phyloP scores from a whole-genome alignment of 1,284 basidiomycete species.

The Cutaneotrichosporon cyanovorans region DNA sequence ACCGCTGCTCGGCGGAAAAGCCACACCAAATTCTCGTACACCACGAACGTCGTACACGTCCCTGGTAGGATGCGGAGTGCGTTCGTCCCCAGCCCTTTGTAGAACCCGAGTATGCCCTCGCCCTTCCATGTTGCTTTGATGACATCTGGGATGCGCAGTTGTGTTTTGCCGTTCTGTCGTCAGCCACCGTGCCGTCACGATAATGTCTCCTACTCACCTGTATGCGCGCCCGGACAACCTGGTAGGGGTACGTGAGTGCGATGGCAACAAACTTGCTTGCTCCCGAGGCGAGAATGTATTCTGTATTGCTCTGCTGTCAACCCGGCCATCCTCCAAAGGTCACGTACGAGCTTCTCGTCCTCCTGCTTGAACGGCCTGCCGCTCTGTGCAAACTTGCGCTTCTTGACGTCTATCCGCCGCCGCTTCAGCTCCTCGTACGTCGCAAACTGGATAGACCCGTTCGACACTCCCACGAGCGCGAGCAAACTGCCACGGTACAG shows the following conservation, averaged over 20 bases:
- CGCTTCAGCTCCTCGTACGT: conserved; percentile 92
- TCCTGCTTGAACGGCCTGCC: conserved; percentile 61
- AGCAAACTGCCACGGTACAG: conserved; percentile 82
- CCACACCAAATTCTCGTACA: conserved; percentile 93
- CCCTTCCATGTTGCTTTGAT: conserved; percentile 69
- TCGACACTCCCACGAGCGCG: conserved; percentile 87
- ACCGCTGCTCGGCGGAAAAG: conserved; percentile 52
- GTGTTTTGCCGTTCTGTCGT: conserved; percentile 51
- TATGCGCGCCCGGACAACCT: conserved; percentile 89
- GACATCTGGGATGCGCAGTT: conserved; percentile 59
- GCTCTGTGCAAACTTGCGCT: conserved; percentile 53
- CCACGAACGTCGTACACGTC: conserved; percentile 96
- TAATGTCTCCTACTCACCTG: conserved; percentile 51
- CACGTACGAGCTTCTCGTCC: conserved; percentile 73
- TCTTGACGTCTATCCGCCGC: conserved; percentile 73
- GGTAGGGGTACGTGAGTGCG: conserved; percentile 87
- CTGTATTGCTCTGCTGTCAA: conserved; percentile 65
- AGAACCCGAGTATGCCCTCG: conserved; percentile 81
- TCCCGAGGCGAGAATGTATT: conserved; percentile 90
- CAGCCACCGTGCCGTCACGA: not conserved
- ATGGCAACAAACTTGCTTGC: conserved; percentile 82
- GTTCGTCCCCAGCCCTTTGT: conserved; percentile 92
- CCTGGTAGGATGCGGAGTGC: conserved; percentile 92
- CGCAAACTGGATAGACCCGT: conserved; percentile 94
- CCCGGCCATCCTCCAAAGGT: not conserved